Evolutionary conservation across 768 basidiomycete genomes (phyloP).

Genomic region (Neoboletus subvelutipes): DNA sequence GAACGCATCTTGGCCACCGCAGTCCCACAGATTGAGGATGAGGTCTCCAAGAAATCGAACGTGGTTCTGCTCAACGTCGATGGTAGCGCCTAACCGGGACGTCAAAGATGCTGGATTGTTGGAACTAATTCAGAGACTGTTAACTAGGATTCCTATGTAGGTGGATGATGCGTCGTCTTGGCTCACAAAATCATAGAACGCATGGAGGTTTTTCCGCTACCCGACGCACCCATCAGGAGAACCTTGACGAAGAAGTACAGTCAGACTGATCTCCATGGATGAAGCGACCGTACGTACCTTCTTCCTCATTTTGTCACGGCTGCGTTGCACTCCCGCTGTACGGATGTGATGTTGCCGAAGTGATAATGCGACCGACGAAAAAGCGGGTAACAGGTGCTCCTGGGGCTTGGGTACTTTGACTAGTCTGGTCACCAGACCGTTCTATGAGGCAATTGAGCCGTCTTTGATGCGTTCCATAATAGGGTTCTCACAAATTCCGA

Average conservation of each 20-base stretch:
- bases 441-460: too few species aligned
- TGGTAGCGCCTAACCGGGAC: constrained; percentile 89
- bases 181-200: constrained; percentile 97
- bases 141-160: constrained; percentile 3
- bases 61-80: constrained; percentile 97
- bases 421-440: too few species aligned
- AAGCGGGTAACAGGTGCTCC: neutral
- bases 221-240: constrained; percentile 96
- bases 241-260: constrained; percentile 50
- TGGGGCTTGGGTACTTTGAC: neutral
- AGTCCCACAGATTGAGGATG: constrained; percentile 97
- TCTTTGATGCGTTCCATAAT: too few species aligned
- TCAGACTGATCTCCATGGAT: neutral
- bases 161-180: neutral
- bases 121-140: constrained; percentile 51
- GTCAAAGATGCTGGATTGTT: constrained; percentile 94
- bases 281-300: constrained; percentile 20
- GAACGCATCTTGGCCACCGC: constrained; percentile 97
- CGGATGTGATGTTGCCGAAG: neutral
- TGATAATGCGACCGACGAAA: too few species aligned
- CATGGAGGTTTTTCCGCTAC: constrained; percentile 97
- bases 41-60: constrained; percentile 96
- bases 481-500: neutral
- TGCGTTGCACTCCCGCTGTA: neutral
- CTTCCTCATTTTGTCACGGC: constrained; percentile 30